Base-by-base conservation (phyloP, 2,329 filamentous ascomycete genomes). In the Emericellopsis atlantica region DNA sequence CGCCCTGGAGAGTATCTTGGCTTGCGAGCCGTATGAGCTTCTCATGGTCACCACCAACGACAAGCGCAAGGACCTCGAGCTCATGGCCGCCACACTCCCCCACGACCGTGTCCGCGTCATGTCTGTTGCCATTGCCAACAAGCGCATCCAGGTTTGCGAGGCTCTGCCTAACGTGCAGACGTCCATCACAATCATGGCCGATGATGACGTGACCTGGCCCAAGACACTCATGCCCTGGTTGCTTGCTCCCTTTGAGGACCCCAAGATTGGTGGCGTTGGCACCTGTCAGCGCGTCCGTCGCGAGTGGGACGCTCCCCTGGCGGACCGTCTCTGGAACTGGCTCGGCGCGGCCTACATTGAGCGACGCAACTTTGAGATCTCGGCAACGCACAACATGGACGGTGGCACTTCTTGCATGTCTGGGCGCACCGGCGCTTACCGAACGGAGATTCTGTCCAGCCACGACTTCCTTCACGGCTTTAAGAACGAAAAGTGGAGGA, bases 371-470 rank as follows among this genome's bases (percentile, higher is more conserved):
- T 96, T 95, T 58, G 90, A 96, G 61, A 95, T 93, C 56, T 93
- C 89, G 37, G 89, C 90, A 26, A 95, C 89, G 41, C 90, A 93
- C 59, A 85, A 90, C 64, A 83, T 95, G 40, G 90, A 96, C 57
- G 90, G 90, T 44, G 90, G 90, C 33, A 83, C 93, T n/a, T 93
- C 90, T 10, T 96, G 90, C 67, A 86, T 96, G 69, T 95, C 90
- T 37, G 90, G 90, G 43, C 81, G 90, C 35, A 95, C 89, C 14
- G 89, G 90, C 40, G 89, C 88, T 36, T 95, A 96, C 64, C 82
- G 87, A 37, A 87, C 86, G 9, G 78, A 84, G 55, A 95, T 96
- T 47, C 69, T 96, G 22, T 80, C 86, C 52, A 86, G 89, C 57
- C 78, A 83, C 44, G 79, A 83, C 40, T 96, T 96, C 61, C 79